Evolutionary conservation across 371 early-diverging fungal species (phyloP).

Genomic region (Mucor piriformis): DNA sequence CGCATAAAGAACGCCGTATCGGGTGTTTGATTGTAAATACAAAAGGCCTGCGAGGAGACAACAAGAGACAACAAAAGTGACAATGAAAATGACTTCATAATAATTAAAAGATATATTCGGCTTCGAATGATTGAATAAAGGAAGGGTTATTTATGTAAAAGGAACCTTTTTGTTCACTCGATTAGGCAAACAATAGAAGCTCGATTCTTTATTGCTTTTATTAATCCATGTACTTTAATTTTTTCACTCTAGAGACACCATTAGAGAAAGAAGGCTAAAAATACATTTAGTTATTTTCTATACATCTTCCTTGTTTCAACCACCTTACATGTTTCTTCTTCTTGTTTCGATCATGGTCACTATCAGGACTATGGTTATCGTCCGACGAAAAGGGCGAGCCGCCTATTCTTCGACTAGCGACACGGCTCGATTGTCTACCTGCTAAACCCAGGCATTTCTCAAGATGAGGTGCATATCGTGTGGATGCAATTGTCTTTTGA

Average conservation of each 20-base stretch:
- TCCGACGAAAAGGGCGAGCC: slow-evolving; percentile 30
- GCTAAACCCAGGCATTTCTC: slow-evolving; percentile 89
- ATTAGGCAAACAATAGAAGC: neutral
- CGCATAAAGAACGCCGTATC: neutral
- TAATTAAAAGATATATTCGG: too few species aligned
- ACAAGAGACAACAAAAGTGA: neutral
- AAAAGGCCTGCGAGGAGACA: slow-evolving; percentile 3
- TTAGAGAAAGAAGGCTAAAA: slow-evolving; percentile 18
- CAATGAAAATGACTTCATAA: neutral
- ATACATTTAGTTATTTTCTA: too few species aligned
- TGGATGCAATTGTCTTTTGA: slow-evolving; percentile 73
- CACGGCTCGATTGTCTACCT: slow-evolving; percentile 69
- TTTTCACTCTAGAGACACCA: slow-evolving; percentile 38
- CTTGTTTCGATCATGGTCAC: slow-evolving; percentile 12
- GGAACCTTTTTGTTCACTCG: neutral
- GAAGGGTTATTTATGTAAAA: neutral
- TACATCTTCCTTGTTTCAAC: too few species aligned
- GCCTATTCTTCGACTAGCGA: slow-evolving; percentile 58
- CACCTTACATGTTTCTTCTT: slow-evolving; percentile 17
- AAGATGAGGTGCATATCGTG: slow-evolving; percentile 84
- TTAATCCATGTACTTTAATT: slow-evolving; percentile 26
- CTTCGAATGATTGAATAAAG: neutral
- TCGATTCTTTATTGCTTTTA: neutral
- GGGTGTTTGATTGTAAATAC: slow-evolving; percentile 14
- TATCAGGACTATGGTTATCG: slow-evolving; percentile 28